Base-by-base conservation (phyloP, 2,329 filamentous ascomycete species). In the Hypoxylon sp. region DNA sequence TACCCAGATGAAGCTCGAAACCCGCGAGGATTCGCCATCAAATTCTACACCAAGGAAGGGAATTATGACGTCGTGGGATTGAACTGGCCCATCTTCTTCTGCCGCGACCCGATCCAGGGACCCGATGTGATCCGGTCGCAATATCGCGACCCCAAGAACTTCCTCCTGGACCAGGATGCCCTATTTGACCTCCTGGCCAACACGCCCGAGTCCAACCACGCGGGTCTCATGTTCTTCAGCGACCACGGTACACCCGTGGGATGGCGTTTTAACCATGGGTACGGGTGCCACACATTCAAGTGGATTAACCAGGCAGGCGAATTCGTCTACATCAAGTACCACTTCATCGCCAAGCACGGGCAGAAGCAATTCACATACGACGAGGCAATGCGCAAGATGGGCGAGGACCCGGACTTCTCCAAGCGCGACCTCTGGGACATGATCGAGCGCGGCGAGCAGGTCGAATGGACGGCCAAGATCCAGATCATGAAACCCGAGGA, bases 21-120 rank as follows among this genome's bases (percentile, higher is more conserved):
- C 71, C 90, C 90, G 9, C 84, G 90, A 74, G 91, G 91, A 0
- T 93, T 93, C 74, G 85, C 90, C 1, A 83, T 92, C 69, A 93
- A 93, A 80, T 91, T 93, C 80, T 85, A 89, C 38, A 93, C 91
- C 0, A 87, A 90, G 17, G 88, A 93, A 72, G 90, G 90, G n/a
- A 92, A 92, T 72, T 91, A 87, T 85, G 90, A 92, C 74, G 83
- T 90, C 78, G 90, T 93, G 6, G 88, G 87, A 67, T 91, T 91
- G 77, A 93, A 93, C 76, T 92, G 89, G 0, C 91, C 91, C 0
- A 87, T 92, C 2, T 93, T 93, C 83, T 93, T 93, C 79, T 75
- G 93, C n/a, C 83, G 91, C 58, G 91, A 93, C 68, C 89, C 91
- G 0, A 85, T 89, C 69, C 93, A 93, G 78, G 93, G 92, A 75